Percentiles rank a stretch among this genome's conserved stretches.
These are phyloP conservation scores for Pulveroboletus sp. DNA, from an alignment of 1,284 basidiomycete species.

Conservation along the genomic window DNA sequence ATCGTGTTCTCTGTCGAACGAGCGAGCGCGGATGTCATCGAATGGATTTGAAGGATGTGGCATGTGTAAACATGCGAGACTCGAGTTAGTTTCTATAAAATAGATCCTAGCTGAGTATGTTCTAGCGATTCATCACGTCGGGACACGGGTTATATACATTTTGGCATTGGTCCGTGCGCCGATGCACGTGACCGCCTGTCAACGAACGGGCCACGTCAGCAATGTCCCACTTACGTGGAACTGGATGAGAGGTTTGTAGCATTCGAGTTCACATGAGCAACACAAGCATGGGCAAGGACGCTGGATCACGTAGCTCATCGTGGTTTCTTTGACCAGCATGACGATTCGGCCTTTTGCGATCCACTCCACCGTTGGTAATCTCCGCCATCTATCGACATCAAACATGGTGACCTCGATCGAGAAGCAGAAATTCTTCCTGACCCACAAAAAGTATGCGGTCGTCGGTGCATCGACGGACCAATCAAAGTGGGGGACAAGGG, in stretches of 20 bases:
- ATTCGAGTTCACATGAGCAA: constrained; percentile 2
- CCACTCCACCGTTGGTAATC: neutral
- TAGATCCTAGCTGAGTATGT: constrained; percentile 89
- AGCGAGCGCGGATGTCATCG: constrained; percentile 72
- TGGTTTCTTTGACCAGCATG: neutral
- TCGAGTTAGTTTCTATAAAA: constrained; percentile 88
- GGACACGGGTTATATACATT: constrained; percentile 42
- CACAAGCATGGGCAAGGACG: neutral
- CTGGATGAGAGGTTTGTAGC: no score
- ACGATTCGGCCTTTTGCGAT: constrained; percentile 1
- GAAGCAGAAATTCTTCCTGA: constrained; percentile 61
- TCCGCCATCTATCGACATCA: constrained; percentile 18
- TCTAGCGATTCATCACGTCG: constrained; percentile 49
- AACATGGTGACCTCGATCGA: constrained; percentile 28
- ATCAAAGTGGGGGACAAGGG: constrained; percentile 76
- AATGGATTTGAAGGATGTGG: constrained; percentile 79
- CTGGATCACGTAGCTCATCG: neutral
- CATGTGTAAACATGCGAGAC: constrained; percentile 87
- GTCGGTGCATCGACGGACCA: constrained; percentile 79
- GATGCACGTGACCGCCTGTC: constrained; percentile 14
- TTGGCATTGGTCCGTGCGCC: constrained; percentile 28
- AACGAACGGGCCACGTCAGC: neutral
- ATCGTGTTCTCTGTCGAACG: constrained; percentile 79
- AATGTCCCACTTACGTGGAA: no score
- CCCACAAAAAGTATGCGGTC: constrained; percentile 66